Conservation (phyloP, 2,329 filamentous ascomycete genomes). For the Neocatenulostroma microsporum region DNA sequence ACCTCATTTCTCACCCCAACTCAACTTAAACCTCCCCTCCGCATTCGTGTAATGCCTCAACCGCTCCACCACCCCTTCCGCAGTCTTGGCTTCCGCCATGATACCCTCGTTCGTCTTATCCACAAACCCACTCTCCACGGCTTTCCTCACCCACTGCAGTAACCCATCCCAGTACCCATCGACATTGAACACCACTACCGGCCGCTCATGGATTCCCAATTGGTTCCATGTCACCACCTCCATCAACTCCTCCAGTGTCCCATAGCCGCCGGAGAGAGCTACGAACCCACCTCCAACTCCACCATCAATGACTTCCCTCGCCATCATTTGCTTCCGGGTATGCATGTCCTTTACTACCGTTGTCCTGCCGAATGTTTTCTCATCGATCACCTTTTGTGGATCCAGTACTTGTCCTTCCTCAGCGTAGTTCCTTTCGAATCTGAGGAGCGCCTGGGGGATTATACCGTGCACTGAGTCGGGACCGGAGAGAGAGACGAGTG, state of each 20-base stretch:
- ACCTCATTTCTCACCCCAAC: slow-evolving; percentile 60
- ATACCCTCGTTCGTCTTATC: slow-evolving; percentile 63
- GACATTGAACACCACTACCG: slow-evolving; percentile 76
- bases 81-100: slow-evolving; percentile 64
- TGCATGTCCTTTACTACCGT: slow-evolving; percentile 96
- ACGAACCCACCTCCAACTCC: slow-evolving; percentile 83
- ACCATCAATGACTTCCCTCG: slow-evolving; percentile 71
- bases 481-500: slow-evolving; percentile 74
- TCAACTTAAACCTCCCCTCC: slow-evolving; percentile 66
- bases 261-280: slow-evolving; percentile 80
- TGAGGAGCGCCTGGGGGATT: slow-evolving; percentile 78
- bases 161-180: slow-evolving; percentile 89
- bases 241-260: slow-evolving; percentile 92
- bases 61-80: slow-evolving; percentile 62
- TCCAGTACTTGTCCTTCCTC: slow-evolving; percentile 24
- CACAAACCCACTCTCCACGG: slow-evolving; percentile 71
- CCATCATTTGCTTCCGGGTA: slow-evolving; percentile 90
- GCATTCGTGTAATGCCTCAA: slow-evolving; percentile 69
- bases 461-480: slow-evolving; percentile 82
- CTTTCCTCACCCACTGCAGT: slow-evolving; percentile 69
- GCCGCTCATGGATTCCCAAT: slow-evolving; percentile 76
- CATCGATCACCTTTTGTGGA: slow-evolving; percentile 48
- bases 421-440: slow-evolving; percentile 61
- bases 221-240: slow-evolving; percentile 90
- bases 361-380: slow-evolving; percentile 65